Base-by-base conservation (phyloP, 768 basidiomycete genomes). In the Kwoniella heveanensis region DNA sequence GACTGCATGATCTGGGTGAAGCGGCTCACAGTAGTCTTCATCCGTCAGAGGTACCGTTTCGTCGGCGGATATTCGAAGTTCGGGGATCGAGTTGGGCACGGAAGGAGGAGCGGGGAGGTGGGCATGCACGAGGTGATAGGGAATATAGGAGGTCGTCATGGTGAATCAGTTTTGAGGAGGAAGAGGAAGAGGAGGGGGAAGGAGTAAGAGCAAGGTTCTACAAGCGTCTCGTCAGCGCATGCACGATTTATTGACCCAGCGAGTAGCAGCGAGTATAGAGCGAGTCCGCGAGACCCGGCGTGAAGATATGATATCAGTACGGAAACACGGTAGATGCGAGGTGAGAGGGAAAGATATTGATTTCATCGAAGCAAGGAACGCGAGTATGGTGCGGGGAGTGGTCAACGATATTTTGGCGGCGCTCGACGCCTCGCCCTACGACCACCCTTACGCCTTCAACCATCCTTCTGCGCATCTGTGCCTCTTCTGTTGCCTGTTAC, bases 1-100 rank as follows among this genome's bases (percentile, higher is more conserved):
- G 1, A 67, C 50, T 19, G 77, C 77, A 27, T 77, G 77, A 53
- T 77, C 76, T 8, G 74, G 74, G 54, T 74, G 72, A 1, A 72
- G 65, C 19, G 74, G 74, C 13, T 49, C 36, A 5, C 62, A 46
- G 37, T 51, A 48, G 12, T 55, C 59, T 36, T 65, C 54, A 10
- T 63, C 36, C 5, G 60, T 46, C 9, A 60, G 24, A 9, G 69
- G 72, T n/a, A 66, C 70, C 2, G 66, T 56, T 13, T 66, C 54
- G 10, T 63, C 55, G 2, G 69, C 54, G 1, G 67, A 55, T 21
- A 74, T 55, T 17, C 69, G 66, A 8, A 74, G 54, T 30, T 69
- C 64, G 10, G 71, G 75, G 1, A 74, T 74, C 22, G 70, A 51
- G 46, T 55, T 59, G 17, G 73, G 73, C 13, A 66, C 62, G 22